Evolutionary conservation across 345 rosid species (phyloP), one percentile per base, ranked within the genome.

Genomic region (Euphorbia lathyris): DNA sequence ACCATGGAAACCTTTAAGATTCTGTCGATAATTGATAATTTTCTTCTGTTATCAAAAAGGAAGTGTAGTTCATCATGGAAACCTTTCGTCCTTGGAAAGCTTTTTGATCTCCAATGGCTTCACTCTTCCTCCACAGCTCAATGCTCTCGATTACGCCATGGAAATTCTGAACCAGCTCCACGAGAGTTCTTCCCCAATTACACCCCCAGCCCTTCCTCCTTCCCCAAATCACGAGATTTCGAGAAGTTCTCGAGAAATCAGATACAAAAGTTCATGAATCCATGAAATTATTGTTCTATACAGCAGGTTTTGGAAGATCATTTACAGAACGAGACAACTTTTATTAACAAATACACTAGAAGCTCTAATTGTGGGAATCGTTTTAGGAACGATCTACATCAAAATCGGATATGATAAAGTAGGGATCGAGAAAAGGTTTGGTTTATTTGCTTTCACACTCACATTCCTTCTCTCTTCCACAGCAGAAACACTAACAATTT

Each of bases 391-490:
- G 1, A 93, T 91, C 70, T 93, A 88, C 83, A 83, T 89, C 71
- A 86, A 93, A 72, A 84, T 91, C 3, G 97, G 97, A 50, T 81
- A 69, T 25, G 80, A 80, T 69, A 88, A 86, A 73, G 83, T 78
- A 78, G 98, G 96, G 2, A 89, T 91, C 40, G 84, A 86, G 50
- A 91, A 94, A 63, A 82, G 98, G 74, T 91, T 82, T 38, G 98
- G 98, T 47, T 83, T 93, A 23, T 91, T 93, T 58, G 98, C 98
- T 19, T 93, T 93, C 81, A 91, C 96, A 4, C 96, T 93, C 72
- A 93, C 98, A 0, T 93, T 93, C 68, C 97, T 91, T 66, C 95
- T 93, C 62, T 93, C 98, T 29, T 86, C 96, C 45, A 91, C 93
- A n/a, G 91, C 97, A 0, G 97, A 93, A 74, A 86, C 97, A 22